A percentile compares a stretch with the other conserved stretches of the same genome.
Conservation (phyloP, 768 basidiomycete genomes). For the Leccinellum rugosiceps region DNA sequence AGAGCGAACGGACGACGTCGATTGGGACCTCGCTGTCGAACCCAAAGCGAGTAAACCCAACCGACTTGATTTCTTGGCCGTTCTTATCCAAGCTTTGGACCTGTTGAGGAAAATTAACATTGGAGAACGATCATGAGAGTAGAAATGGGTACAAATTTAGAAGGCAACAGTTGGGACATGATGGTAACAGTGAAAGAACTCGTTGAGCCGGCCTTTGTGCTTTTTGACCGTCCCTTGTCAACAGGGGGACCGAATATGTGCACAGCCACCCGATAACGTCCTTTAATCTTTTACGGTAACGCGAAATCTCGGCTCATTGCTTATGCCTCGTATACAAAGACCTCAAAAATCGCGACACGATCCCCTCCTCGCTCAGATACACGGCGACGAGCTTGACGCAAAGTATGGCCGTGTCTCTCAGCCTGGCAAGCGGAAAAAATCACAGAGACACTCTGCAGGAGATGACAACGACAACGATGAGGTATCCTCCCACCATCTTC, state of each 20-base stretch:
- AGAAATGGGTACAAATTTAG: slow-evolving; percentile 14
- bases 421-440: slow-evolving; percentile 73
- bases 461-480: slow-evolving; percentile 54
- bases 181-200: slow-evolving; percentile 8
- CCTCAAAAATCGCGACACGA: slow-evolving; percentile 70
- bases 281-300: not conserved
- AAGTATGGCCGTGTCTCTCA: slow-evolving; percentile 78
- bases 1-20: slow-evolving; percentile 81
- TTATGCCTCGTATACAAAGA: slow-evolving; percentile 66
- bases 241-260: not conserved
- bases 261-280: slow-evolving; percentile 11
- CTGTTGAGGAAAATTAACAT: slow-evolving; percentile 34
- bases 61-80: slow-evolving; percentile 70
- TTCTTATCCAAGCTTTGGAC: slow-evolving; percentile 68
- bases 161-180: slow-evolving; percentile 18
- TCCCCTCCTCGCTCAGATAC: slow-evolving; percentile 81
- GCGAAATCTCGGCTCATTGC: too few relatives aligned
- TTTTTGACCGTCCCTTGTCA: not conserved
- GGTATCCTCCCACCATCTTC: slow-evolving; percentile 35
- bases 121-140: not conserved
- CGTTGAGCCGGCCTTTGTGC: not conserved
- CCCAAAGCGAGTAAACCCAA: slow-evolving; percentile 84
- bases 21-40: slow-evolving; percentile 85
- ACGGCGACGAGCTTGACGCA: slow-evolving; percentile 69
- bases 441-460: slow-evolving; percentile 40